Evolutionary conservation across 257 asterid species (phyloP).

Genomic region (Linderniella brevidens): DNA sequence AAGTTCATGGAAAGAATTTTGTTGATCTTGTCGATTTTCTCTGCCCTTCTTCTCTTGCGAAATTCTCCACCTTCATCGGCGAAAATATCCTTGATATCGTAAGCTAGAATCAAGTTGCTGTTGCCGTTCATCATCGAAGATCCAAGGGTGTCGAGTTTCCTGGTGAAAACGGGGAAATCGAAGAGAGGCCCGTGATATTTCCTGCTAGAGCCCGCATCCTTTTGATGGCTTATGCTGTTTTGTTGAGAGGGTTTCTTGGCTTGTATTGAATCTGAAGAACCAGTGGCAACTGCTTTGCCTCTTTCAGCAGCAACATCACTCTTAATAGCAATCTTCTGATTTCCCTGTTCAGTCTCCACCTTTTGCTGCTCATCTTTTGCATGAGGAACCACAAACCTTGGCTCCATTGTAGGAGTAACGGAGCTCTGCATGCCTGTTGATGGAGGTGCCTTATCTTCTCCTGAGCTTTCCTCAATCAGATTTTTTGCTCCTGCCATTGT

Average conservation of each 20-base stretch:
- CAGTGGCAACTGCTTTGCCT: slow-evolving; percentile 60
- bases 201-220: slow-evolving; percentile 56
- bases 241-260: slow-evolving; percentile 50
- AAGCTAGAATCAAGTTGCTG: slow-evolving; percentile 55
- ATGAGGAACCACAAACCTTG: slow-evolving; percentile 31
- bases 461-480: slow-evolving; percentile 36
- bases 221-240: slow-evolving; percentile 40
- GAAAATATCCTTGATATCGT: slow-evolving; percentile 79
- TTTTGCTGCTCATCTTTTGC: slow-evolving; percentile 65
- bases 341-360: slow-evolving; percentile 38
- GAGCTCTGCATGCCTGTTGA: slow-evolving; percentile 21
- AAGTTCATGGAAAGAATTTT: slow-evolving; percentile 71
- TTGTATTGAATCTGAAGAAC: slow-evolving; percentile 40
- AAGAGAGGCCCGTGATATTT: slow-evolving; percentile 96
- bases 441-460: slow-evolving; percentile 34
- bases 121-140: slow-evolving; percentile 62
- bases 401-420: slow-evolving; percentile 31
- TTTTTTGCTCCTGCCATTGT: slow-evolving; percentile 23
- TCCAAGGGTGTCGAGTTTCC: slow-evolving; percentile 82
- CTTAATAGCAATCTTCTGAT: slow-evolving; percentile 33
- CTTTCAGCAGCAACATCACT: slow-evolving; percentile 48
- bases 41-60: slow-evolving; percentile 58
- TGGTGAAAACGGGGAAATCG: slow-evolving; percentile 90
- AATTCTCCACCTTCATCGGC: slow-evolving; percentile 70
- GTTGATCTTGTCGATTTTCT: slow-evolving; percentile 69